These are phyloP conservation scores for Ascochyta rabiei DNA, from an alignment of 2,329 filamentous ascomycete species.

Conservation along the genomic window DNA sequence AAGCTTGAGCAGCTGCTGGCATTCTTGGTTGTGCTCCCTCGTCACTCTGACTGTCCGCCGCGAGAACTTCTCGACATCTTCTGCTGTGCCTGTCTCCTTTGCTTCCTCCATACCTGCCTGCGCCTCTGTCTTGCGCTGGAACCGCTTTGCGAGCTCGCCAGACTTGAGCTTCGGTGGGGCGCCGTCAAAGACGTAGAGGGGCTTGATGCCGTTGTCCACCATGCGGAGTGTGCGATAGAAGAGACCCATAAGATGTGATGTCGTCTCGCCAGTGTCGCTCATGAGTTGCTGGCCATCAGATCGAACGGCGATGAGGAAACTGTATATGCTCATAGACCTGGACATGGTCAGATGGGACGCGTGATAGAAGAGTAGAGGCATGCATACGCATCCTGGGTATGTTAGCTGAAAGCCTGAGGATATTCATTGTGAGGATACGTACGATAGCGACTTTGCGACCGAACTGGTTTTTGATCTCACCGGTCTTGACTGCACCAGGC, in stretches of 20 bases:
- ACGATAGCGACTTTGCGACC: constrained; percentile 98
- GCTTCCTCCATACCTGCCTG: constrained; percentile 90
- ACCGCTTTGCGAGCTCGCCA: constrained; percentile 93
- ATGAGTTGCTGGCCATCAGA: constrained; percentile 96
- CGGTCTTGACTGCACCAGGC: constrained; percentile 92
- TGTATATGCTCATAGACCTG: constrained; percentile 98
- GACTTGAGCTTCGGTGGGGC: constrained; percentile 97
- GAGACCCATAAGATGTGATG: constrained; percentile 98
- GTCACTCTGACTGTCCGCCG: constrained; percentile 91
- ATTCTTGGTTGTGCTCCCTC: constrained; percentile 95
- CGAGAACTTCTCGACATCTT: constrained; percentile 98
- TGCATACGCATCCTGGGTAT: constrained; percentile 55
- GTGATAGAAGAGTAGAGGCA: neutral
- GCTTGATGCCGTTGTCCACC: constrained; percentile 98
- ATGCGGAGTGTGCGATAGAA: constrained; percentile 99
- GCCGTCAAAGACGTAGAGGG: constrained; percentile 96
- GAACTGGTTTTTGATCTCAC: constrained; percentile 99
- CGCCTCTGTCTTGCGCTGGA: constrained; percentile 92
- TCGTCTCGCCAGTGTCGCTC: constrained; percentile 94
- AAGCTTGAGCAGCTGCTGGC: constrained; percentile 84
- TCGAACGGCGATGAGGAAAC: constrained; percentile 95
- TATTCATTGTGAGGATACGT: constrained; percentile 45
- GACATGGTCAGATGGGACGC: constrained; percentile 17
- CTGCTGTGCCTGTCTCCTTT: constrained; percentile 93
- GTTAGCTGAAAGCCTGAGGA: constrained; percentile 23